Conservation (phyloP, 352 stramenopile genomes). For the Pythium monospermum region DNA sequence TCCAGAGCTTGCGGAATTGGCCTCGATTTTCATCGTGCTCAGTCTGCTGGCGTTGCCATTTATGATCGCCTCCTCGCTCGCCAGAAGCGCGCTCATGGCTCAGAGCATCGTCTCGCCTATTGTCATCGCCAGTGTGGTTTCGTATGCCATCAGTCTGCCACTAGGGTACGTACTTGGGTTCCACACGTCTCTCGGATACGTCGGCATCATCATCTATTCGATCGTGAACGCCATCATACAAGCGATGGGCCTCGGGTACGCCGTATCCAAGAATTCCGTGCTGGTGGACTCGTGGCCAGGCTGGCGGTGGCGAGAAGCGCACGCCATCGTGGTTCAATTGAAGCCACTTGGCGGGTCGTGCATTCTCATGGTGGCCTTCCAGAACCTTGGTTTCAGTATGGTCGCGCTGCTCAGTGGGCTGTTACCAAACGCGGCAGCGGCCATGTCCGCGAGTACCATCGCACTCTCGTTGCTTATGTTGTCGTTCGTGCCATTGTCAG, state of each 20-base stretch:
- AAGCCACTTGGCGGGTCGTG: constrained; percentile 30
- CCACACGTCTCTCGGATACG: constrained; percentile 28
- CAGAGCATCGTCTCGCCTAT: constrained; percentile 39
- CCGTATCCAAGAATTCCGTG: constrained; percentile 21
- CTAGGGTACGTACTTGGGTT: constrained; percentile 37
- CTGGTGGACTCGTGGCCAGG: constrained; percentile 31
- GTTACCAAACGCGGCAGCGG: constrained; percentile 41
- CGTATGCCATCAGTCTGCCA: constrained; percentile 13
- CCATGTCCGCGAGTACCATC: constrained; percentile 47
- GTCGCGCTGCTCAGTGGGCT: constrained; percentile 44
- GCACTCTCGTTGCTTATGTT: constrained; percentile 33
- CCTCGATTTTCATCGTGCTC: constrained; percentile 20
- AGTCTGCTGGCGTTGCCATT: constrained; percentile 23
- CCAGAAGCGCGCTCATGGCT: constrained; percentile 28
- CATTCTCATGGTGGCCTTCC: constrained; percentile 41
- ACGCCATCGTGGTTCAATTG: constrained; percentile 3
- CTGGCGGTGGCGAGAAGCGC: constrained; percentile 18
- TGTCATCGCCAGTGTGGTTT: constrained; percentile 20
- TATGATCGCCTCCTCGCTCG: constrained; percentile 19
- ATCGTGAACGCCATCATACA: constrained; percentile 27
- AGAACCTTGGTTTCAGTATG: constrained; percentile 38
- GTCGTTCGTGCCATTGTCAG: constrained; percentile 21
- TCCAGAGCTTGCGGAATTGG: constrained; percentile 19
- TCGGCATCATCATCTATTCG: constrained; percentile 26
- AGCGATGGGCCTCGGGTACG: constrained; percentile 18